Conservation (phyloP, 495 filamentous ascomycete species). For the Neurospora cerealis region DNA sequence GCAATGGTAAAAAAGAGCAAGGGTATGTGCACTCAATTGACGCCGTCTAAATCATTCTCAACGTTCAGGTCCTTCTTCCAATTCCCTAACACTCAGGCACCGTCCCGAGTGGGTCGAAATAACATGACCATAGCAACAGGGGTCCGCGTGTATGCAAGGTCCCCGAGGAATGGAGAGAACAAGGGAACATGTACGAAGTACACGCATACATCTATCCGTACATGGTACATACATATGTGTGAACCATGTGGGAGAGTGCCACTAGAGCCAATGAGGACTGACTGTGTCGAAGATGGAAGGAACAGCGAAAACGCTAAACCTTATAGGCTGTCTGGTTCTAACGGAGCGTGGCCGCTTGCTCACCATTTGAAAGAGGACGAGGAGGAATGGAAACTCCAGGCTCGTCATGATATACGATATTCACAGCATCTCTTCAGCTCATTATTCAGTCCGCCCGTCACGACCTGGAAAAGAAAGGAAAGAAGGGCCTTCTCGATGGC, state of each 20-base stretch:
- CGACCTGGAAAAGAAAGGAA: not conserved
- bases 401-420: not conserved
- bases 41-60: not conserved
- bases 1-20: not conserved
- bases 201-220: not conserved
- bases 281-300: not conserved
- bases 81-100: not conserved
- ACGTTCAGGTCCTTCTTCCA: constrained; percentile 6
- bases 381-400: not conserved
- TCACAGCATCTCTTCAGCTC: not conserved
- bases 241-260: not conserved
- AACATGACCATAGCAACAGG: constrained; percentile 14
- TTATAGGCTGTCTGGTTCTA: not conserved
- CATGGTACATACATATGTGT: not conserved
- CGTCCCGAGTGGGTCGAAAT: constrained; percentile 15
- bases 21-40: not conserved
- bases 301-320: not conserved
- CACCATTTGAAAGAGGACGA: not conserved
- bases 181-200: not conserved
- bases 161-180: not conserved
- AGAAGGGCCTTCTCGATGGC: not conserved
- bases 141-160: constrained; percentile 18
- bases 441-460: not conserved
- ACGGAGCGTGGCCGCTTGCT: not conserved
- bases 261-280: not conserved